These are phyloP conservation scores for Chytridium lagenaria DNA, from an alignment of 371 early-diverging fungal species.

Conservation along the genomic window DNA sequence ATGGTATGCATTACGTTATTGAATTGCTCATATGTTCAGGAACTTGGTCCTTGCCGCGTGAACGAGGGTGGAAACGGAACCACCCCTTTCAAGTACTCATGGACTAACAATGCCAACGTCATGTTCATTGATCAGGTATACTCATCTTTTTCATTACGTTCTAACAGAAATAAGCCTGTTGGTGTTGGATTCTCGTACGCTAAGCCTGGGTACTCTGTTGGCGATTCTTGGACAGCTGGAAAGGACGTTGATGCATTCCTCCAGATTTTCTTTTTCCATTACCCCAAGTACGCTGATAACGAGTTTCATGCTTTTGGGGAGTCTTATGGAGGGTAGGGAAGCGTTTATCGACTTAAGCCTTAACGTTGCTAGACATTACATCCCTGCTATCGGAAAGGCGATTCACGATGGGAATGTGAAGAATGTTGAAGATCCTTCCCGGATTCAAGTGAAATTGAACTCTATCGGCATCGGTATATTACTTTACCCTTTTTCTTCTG, in stretches of 20 bases:
- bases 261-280: constrained; percentile 52
- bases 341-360: background rate
- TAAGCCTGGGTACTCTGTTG: constrained; percentile 56
- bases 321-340: background rate
- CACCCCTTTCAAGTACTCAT: constrained; percentile 54
- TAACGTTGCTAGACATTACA: background rate
- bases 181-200: constrained; percentile 80
- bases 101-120: constrained; percentile 83
- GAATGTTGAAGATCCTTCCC: constrained; percentile 28
- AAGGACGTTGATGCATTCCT: constrained; percentile 80
- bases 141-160: background rate
- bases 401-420: background rate
- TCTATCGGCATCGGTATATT: constrained; percentile 70
- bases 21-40: background rate
- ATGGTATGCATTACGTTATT: constrained; percentile 54
- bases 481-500: background rate
- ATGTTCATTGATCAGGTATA: constrained; percentile 79
- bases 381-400: constrained; percentile 10
- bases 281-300: constrained; percentile 55
- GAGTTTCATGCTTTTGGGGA: background rate
- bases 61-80: constrained; percentile 64
- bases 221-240: constrained; percentile 60
- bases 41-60: constrained; percentile 73
- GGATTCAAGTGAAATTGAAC: constrained; percentile 50
- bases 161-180: constrained; percentile 55